phyloP scores from a whole-genome alignment of 2,329 filamentous ascomycete species.

The Neurospora sp. region DNA sequence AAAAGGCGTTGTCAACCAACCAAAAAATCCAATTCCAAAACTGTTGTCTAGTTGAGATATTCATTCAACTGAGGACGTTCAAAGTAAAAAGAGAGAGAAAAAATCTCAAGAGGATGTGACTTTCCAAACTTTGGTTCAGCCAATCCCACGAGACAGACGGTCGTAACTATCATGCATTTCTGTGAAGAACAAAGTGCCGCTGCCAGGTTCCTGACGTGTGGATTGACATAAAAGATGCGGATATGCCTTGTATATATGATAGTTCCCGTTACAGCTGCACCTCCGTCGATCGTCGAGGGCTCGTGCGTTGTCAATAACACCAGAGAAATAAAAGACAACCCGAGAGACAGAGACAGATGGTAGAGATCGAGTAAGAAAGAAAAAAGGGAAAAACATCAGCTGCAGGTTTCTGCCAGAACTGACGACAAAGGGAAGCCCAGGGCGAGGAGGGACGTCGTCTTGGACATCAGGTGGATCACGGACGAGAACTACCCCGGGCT shows the following conservation, averaged over 20 bases:
- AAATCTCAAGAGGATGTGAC: background rate
- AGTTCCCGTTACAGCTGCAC: background rate
- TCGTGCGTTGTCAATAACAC: background rate
- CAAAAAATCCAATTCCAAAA: background rate
- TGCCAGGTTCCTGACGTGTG: background rate
- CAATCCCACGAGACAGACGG: background rate
- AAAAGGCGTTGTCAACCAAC: background rate
- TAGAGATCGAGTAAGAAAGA: background rate
- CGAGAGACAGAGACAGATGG: background rate
- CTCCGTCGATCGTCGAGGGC: background rate
- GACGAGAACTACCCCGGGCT: background rate
- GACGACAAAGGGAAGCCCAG: background rate
- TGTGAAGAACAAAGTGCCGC: background rate
- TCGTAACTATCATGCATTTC: background rate
- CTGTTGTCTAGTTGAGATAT: background rate
- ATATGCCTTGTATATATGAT: background rate
- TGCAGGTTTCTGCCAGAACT: background rate
- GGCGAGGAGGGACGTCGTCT: background rate
- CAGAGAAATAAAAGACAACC: background rate
- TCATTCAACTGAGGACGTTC: background rate
- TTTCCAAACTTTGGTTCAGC: background rate
- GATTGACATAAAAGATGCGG: background rate
- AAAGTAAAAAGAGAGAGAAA: background rate
- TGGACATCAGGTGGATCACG: background rate
- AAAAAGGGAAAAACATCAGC: background rate